Base-by-base conservation (phyloP, 257 asterid species). In the Echites panduratus region DNA sequence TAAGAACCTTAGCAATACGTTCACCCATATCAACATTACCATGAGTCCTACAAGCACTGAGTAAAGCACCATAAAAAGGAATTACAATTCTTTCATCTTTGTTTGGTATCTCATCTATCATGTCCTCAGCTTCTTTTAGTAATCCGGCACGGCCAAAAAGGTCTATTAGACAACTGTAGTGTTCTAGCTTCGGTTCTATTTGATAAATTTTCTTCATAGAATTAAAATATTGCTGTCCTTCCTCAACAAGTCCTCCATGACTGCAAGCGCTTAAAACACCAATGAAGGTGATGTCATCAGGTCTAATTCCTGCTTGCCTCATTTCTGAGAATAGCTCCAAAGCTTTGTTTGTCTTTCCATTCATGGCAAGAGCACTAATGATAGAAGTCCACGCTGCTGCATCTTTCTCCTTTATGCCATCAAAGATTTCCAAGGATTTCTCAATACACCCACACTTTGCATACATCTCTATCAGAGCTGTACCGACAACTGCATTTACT, bases 241-340 rank as follows among this genome's bases (percentile, higher is more conserved):
- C 95, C 81, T 87, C 90, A 41, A 90, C 93, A 43, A 93, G 76
- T 49, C 96, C 96, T 38, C 96, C 96, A 49, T 93, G 98, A 76
- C 93, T 89, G 79, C 97, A 93, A 66, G 98, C 97, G 64, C 83
- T 86, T 50, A 93, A 74, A 79, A 90, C 95, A 22, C 97, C 96
- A 54, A 93, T 82, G 71, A 86, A 93, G 40, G 97, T 87, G 79
- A 93, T 83, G 57, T 87, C 95, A 79, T 93, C 98, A 0, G 97
- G 97, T 66, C 14, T 71, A 56, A 87, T 75, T 65, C 96, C 93
- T 68, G 66, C 81, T 47, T 40, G 77, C 78, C 76, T 82, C 98
- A 92, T 90, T 80, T 87, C 85, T 19, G 86, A 82, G 82, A 84
- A 92, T 44, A 85, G 79, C 45, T 87, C 84, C 73, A 92, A 71